These are phyloP conservation scores for Metroxylon sagu DNA, from an alignment of 176 grass and related monocot species.

Conservation along the genomic window DNA sequence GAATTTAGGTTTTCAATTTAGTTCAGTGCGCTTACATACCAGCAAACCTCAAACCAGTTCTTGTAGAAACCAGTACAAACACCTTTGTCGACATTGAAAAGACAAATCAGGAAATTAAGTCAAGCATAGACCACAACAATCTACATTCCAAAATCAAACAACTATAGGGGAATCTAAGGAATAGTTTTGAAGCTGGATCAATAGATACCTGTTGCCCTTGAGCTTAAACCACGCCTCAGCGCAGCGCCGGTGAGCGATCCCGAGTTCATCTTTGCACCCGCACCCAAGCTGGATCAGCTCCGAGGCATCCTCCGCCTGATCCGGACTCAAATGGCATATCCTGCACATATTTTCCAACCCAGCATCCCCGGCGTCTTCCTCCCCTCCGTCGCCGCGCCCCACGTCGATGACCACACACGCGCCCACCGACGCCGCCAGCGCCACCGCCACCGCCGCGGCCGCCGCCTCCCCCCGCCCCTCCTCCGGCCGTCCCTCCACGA, in stretches of 20 bases:
- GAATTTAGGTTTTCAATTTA: too few relatives aligned
- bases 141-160: too few relatives aligned
- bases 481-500: constrained; percentile 1
- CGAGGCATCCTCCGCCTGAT: constrained; percentile 16
- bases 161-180: too few relatives aligned
- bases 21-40: too few relatives aligned
- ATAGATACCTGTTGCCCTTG: constrained; percentile 48
- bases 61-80: too few relatives aligned
- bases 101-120: too few relatives aligned
- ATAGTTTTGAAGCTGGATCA: too few relatives aligned
- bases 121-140: too few relatives aligned
- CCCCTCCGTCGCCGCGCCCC: background rate
- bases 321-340: constrained; percentile 59
- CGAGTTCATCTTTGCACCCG: constrained; percentile 64
- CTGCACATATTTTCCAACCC: constrained; percentile 26
- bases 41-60: too few relatives aligned
- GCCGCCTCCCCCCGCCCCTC: background rate
- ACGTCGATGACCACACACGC: constrained; percentile 4
- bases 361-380: background rate
- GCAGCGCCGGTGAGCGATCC: constrained; percentile 51
- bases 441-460: too few relatives aligned
- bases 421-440: background rate
- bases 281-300: constrained; percentile 53
- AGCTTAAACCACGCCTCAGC: constrained; percentile 73
- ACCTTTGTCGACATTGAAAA: too few relatives aligned